These are phyloP conservation scores for Acacia acuminata DNA, from an alignment of 306 rosid species.

Conservation along the genomic window DNA sequence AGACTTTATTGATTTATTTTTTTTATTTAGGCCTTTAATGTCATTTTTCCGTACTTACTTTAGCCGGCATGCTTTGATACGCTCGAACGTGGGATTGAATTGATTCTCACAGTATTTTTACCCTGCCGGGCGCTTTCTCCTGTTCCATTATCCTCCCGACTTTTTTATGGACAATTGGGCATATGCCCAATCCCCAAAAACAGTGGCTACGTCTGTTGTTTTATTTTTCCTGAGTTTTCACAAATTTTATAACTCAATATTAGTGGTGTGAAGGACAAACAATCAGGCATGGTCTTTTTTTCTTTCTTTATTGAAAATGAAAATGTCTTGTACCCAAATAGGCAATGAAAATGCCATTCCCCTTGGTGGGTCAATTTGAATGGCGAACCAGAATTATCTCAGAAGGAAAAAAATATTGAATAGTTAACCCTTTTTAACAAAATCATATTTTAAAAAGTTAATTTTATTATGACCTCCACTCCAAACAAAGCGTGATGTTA, in stretches of 20 bases:
- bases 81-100: constrained; percentile 16
- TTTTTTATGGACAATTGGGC: not conserved
- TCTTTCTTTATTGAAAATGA: not conserved
- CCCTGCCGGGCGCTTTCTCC: not conserved
- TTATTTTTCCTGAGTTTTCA: not conserved
- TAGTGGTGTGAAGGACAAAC: not conserved
- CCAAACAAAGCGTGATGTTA: no score
- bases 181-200: not conserved
- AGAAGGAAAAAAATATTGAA: not conserved
- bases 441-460: not conserved
- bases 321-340: no score
- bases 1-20: no score
- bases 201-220: not conserved
- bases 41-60: not conserved
- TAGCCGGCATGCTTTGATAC: not conserved
- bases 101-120: constrained; percentile 33
- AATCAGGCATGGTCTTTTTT: constrained; percentile 26
- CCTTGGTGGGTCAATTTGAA: not conserved
- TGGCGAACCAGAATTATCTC: not conserved
- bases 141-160: not conserved
- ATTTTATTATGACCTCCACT: not conserved
- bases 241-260: not conserved
- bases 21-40: no score
- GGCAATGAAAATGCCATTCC: not conserved
- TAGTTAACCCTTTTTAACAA: not conserved